Percentiles rank a stretch among this genome's conserved stretches.
These are phyloP conservation scores for Papilionanthe hybrid DNA, from an alignment of 116 monocot genomes.

Conservation along the genomic window DNA sequence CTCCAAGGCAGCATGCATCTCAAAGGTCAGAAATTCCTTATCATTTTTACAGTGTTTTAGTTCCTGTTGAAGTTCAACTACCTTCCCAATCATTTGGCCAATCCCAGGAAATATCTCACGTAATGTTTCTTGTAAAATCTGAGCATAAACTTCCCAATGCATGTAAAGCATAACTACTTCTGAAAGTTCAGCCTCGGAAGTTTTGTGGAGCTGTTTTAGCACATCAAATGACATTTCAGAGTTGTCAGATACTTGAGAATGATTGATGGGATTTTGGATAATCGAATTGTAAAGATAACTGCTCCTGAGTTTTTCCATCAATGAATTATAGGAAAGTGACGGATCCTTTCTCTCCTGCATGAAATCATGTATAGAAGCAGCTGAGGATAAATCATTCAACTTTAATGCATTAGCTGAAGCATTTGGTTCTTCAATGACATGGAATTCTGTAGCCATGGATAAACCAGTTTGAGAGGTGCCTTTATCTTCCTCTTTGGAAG, in stretches of 20 bases:
- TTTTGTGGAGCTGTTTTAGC: slow-evolving; percentile 15
- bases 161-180: slow-evolving; percentile 40
- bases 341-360: slow-evolving; percentile 9
- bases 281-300: background rate
- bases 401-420: slow-evolving; percentile 16
- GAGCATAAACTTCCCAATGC: slow-evolving; percentile 50
- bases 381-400: slow-evolving; percentile 2
- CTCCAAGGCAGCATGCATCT: slow-evolving; percentile 38
- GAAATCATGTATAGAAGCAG: slow-evolving; percentile 7
- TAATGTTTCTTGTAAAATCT: slow-evolving; percentile 59
- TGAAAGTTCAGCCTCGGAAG: slow-evolving; percentile 45
- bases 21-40: slow-evolving; percentile 35
- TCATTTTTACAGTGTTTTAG: slow-evolving; percentile 34
- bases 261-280: slow-evolving; percentile 2
- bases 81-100: slow-evolving; percentile 33
- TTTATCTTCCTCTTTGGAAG: slow-evolving; percentile 9
- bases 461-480: slow-evolving; percentile 4
- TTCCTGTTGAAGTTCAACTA: slow-evolving; percentile 44
- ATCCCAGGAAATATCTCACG: slow-evolving; percentile 27
- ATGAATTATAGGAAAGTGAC: background rate
- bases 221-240: slow-evolving; percentile 11
- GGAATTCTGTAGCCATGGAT: slow-evolving; percentile 6
- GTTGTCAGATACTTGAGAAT: slow-evolving; percentile 6
- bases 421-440: slow-evolving; percentile 9
- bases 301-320: slow-evolving; percentile 9